phyloP scores from a whole-genome alignment of 495 filamentous ascomycete species.

The Penicillium atrosanguineum region DNA sequence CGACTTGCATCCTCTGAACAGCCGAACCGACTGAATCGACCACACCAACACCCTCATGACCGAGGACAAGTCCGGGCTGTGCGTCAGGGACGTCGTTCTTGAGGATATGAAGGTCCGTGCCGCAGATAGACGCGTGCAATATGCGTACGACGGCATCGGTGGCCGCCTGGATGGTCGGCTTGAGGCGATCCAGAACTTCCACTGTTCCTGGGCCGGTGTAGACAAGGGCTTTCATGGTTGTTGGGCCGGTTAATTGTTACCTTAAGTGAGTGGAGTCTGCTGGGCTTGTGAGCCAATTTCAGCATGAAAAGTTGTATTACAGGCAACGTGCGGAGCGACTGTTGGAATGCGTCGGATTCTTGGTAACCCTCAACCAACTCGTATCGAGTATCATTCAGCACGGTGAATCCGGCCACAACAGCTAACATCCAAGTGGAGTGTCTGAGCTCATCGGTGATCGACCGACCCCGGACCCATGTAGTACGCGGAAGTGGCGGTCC shows the following conservation, averaged over 20 bases:
- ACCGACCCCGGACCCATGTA: background rate
- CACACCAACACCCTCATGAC: slow-evolving; percentile 82
- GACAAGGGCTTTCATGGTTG: slow-evolving; percentile 42
- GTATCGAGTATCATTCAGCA: background rate
- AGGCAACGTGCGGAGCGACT: background rate
- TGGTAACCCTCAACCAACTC: background rate
- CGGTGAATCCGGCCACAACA: background rate
- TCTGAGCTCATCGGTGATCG: background rate
- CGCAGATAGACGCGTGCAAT: slow-evolving; percentile 76
- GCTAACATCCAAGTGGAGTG: background rate
- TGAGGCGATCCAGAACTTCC: slow-evolving; percentile 50
- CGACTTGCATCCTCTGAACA: slow-evolving; percentile 46
- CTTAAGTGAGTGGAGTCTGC: background rate
- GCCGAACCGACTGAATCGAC: slow-evolving; percentile 65
- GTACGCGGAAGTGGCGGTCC: background rate
- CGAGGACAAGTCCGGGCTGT: slow-evolving; percentile 72
- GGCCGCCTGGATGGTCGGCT: slow-evolving; percentile 64
- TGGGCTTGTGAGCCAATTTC: background rate
- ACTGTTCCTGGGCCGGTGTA: slow-evolving; percentile 25
- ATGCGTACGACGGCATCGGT: slow-evolving; percentile 77
- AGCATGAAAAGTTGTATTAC: background rate
- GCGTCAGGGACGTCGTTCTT: slow-evolving; percentile 67
- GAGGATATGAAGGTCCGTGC: slow-evolving; percentile 74
- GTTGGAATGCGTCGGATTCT: background rate
- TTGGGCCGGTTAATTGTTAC: background rate